Conservation (phyloP, 345 rosid genomes). For the Lumnitzera racemosa region DNA sequence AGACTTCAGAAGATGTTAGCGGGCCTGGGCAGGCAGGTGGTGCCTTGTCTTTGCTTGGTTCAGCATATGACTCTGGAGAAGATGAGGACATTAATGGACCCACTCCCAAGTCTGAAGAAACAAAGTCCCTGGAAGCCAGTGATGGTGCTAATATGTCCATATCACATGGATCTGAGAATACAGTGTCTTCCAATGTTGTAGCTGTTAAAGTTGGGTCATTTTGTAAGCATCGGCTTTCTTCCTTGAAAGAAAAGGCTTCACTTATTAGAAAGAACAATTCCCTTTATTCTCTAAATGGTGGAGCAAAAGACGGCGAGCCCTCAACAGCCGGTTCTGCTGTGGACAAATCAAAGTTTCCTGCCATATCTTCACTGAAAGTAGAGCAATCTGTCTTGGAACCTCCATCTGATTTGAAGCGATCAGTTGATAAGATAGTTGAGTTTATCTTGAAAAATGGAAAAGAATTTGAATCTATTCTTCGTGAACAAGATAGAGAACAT, state of each 20-base stretch:
- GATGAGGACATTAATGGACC: conserved; percentile 63
- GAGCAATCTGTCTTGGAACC: conserved; percentile 67
- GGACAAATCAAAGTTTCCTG: conserved; percentile 28
- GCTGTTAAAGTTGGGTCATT: conserved; percentile 24
- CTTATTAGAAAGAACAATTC: conserved; percentile 45
- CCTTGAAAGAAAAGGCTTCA: conserved; percentile 38
- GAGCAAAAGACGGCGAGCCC: conserved; percentile 34
- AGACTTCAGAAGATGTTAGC: conserved; percentile 32
- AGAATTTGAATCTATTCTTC: conserved; percentile 74
- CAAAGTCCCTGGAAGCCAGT: conserved; percentile 17
- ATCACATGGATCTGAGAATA: conserved; percentile 32
- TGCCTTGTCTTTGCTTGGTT: conserved; percentile 85
- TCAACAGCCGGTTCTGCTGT: conserved; percentile 15
- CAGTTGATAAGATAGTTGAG: conserved; percentile 84
- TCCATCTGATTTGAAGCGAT: conserved; percentile 76
- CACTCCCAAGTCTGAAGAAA: conserved; percentile 19
- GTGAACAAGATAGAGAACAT: conserved; percentile 67
- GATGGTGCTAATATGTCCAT: conserved; percentile 18
- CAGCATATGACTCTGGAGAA: conserved; percentile 70
- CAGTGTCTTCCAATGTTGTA: conserved; percentile 17
- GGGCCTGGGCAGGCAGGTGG: conserved; percentile 38
- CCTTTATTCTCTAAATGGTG: conserved; percentile 34
- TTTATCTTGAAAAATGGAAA: conserved; percentile 78
- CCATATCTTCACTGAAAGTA: conserved; percentile 25
- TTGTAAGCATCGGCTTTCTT: conserved; percentile 27